A percentile compares a stretch with the other conserved stretches of the same genome.
Evolutionary conservation across 202 grass and related monocot genomes (phyloP).

Genomic region (Setaria italica): DNA sequence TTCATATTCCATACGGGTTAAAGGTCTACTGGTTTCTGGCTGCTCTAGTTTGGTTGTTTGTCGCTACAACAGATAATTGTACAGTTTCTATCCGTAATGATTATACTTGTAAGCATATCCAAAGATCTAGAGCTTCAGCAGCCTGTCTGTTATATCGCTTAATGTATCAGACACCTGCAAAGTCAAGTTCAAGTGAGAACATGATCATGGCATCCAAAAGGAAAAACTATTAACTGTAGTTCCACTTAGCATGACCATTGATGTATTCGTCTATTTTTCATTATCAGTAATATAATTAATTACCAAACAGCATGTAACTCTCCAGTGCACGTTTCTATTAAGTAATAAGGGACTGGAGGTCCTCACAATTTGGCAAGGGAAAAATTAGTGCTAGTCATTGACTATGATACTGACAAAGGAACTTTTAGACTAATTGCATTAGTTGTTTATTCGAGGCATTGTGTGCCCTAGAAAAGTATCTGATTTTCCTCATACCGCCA

Average conservation of each 20-base stretch:
- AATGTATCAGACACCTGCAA: conserved; percentile 46
- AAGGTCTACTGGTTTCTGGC: not conserved
- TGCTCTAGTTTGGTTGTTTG: not conserved
- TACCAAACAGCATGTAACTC: no score
- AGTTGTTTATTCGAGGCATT: no score
- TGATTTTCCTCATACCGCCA: no score
- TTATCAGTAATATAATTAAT: not conserved
- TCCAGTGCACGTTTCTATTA: no score
- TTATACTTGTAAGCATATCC: no score
- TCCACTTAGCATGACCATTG: not conserved
- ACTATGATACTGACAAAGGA: no score
- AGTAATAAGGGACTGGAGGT: no score
- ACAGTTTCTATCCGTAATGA: no score
- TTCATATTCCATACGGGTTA: not conserved
- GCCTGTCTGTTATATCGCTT: conserved; percentile 34
- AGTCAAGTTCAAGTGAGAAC: not conserved
- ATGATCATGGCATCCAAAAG: not conserved
- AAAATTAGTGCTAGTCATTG: no score
- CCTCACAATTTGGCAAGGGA: no score
- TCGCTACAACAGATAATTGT: not conserved
- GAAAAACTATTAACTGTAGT: not conserved
- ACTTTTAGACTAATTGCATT: no score
- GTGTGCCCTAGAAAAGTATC: no score
- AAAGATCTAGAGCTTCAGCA: conserved; percentile 32
- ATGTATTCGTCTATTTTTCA: not conserved